Conservation (phyloP, 2,329 filamentous ascomycete genomes). For the Botrytis deweyae region DNA sequence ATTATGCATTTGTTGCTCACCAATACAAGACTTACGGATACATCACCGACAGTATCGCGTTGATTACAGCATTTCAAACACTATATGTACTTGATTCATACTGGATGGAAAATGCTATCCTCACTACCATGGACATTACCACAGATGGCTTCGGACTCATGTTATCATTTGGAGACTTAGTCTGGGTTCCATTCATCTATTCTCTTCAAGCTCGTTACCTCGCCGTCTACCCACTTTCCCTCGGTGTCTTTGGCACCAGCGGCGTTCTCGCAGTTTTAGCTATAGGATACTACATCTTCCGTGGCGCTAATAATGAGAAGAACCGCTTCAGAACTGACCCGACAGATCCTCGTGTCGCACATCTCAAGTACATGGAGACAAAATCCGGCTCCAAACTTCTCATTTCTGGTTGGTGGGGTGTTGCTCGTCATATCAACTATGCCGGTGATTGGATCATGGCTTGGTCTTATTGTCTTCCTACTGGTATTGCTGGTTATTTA, state of each 20-base stretch:
- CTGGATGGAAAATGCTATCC: slow-evolving; percentile 82
- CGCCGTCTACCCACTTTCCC: slow-evolving; percentile 74
- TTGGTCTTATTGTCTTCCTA: slow-evolving; percentile 87
- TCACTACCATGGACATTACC: slow-evolving; percentile 93
- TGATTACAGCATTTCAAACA: slow-evolving; percentile 74
- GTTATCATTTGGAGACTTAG: slow-evolving; percentile 88
- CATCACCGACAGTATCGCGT: slow-evolving; percentile 80
- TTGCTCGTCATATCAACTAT: slow-evolving; percentile 92
- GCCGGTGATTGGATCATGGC: slow-evolving; percentile 92
- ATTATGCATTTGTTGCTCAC: slow-evolving; percentile 80
- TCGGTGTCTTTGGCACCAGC: slow-evolving; percentile 66
- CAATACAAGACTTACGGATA: slow-evolving; percentile 84
- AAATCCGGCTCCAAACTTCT: slow-evolving; percentile 77
- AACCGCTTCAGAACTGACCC: slow-evolving; percentile 90
- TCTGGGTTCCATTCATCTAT: slow-evolving; percentile 92
- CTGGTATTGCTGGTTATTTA: slow-evolving; percentile 77
- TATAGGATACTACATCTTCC: slow-evolving; percentile 87
- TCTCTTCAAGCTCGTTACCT: slow-evolving; percentile 82
- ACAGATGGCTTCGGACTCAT: slow-evolving; percentile 94
- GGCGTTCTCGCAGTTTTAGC: slow-evolving; percentile 66
- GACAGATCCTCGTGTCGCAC: slow-evolving; percentile 71
- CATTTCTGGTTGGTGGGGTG: slow-evolving; percentile 89
- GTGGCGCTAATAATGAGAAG: slow-evolving; percentile 91
- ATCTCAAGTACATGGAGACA: slow-evolving; percentile 85
- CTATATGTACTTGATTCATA: slow-evolving; percentile 83